Evolutionary conservation across 495 filamentous ascomycete genomes (phyloP).

Genomic region (Neurospora africana): DNA sequence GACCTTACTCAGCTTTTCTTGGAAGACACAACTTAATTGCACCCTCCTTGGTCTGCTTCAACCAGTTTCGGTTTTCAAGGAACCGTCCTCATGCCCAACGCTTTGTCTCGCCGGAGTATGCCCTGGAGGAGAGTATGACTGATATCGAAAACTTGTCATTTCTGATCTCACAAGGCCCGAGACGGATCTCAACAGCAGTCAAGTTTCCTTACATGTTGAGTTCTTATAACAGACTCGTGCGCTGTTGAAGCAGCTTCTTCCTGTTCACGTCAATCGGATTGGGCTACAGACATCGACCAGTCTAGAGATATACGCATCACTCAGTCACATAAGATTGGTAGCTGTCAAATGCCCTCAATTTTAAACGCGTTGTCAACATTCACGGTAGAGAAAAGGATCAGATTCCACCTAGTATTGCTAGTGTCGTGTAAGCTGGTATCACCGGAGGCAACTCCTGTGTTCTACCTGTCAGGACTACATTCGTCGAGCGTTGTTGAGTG

Average conservation of each 20-base stretch:
- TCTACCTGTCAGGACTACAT: background rate
- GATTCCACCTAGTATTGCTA: background rate
- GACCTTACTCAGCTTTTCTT: background rate
- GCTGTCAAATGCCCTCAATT: background rate
- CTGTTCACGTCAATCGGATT: background rate
- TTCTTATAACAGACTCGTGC: background rate
- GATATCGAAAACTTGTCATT: background rate
- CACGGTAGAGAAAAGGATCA: background rate
- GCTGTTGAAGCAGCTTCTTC: background rate
- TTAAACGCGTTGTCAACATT: background rate
- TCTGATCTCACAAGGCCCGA: background rate
- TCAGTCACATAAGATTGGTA: background rate
- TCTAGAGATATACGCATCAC: background rate
- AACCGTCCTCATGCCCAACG: background rate
- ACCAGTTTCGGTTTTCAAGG: background rate
- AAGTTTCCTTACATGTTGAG: background rate
- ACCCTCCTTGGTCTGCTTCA: background rate
- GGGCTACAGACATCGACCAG: background rate
- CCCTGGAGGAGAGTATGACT: background rate
- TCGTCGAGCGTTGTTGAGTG: too few relatives aligned
- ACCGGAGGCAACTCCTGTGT: background rate
- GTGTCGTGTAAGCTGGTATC: background rate
- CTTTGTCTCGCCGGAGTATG: background rate
- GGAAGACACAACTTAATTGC: background rate
- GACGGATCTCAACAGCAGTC: background rate